These are phyloP conservation scores for Edaphochlamys debaryana DNA, from an alignment of 139 green algal species.

Conservation along the genomic window DNA sequence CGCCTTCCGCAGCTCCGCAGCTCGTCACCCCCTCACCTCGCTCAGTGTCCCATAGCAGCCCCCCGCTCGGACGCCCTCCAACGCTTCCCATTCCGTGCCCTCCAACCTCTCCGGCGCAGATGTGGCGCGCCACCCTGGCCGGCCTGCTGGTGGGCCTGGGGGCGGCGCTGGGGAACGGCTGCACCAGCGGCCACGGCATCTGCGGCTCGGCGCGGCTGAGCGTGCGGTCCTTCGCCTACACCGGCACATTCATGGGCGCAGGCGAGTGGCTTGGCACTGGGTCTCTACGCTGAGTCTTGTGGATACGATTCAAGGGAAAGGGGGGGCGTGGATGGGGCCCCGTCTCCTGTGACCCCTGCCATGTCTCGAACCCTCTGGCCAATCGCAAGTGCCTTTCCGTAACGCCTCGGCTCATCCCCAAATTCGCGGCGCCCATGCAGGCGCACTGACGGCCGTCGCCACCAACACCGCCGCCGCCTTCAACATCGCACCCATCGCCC, in stretches of 20 bases:
- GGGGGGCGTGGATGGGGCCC: too few relatives aligned
- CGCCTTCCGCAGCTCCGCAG: too few relatives aligned
- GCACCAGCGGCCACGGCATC: constrained; percentile 85
- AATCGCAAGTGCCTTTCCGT: too few relatives aligned
- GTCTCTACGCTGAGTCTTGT: too few relatives aligned
- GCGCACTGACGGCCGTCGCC: constrained; percentile 46
- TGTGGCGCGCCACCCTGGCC: constrained; percentile 46
- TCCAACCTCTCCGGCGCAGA: constrained; percentile 13
- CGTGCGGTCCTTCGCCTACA: constrained; percentile 64
- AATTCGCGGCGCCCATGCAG: too few relatives aligned
- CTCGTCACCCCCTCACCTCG: neutral
- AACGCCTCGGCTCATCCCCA: too few relatives aligned
- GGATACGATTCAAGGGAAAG: too few relatives aligned
- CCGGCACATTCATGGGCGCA: constrained; percentile 67
- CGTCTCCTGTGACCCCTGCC: too few relatives aligned
- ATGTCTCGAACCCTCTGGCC: too few relatives aligned
- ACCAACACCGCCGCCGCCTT: constrained; percentile 40
- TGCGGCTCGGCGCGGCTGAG: constrained; percentile 71
- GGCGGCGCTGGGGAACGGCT: constrained; percentile 78
- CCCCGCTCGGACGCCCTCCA: neutral
- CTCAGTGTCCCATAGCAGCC: neutral
- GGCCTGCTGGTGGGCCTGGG: constrained; percentile 79
- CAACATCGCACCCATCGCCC: constrained; percentile 7
- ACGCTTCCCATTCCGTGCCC: neutral
- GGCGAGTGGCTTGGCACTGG: too few relatives aligned